These are phyloP conservation scores for Alternaria triticina DNA, from an alignment of 2,329 filamentous ascomycete genomes.

Conservation along the genomic window DNA sequence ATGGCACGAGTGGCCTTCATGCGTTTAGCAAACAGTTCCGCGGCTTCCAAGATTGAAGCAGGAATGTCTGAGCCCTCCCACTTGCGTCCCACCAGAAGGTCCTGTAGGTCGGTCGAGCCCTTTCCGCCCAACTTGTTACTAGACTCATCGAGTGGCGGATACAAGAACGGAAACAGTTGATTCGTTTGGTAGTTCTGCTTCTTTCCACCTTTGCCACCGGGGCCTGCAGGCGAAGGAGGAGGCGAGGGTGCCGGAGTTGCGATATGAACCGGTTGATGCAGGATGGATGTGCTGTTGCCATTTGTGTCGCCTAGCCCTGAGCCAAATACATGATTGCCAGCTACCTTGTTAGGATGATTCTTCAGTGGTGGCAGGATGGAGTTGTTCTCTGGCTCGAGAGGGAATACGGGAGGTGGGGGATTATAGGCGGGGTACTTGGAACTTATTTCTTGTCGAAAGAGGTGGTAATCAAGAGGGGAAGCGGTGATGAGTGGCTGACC, in stretches of 20 bases:
- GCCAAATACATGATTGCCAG: slow-evolving; percentile 59
- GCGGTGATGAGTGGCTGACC: slow-evolving; percentile 85
- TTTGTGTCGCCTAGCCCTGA: slow-evolving; percentile 57
- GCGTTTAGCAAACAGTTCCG: slow-evolving; percentile 85
- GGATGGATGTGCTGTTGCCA: slow-evolving; percentile 70
- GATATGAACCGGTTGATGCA: slow-evolving; percentile 96
- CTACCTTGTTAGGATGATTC: slow-evolving; percentile 67
- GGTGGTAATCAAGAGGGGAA: slow-evolving; percentile 93
- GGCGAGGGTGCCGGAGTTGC: slow-evolving; percentile 97
- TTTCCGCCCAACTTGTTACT: slow-evolving; percentile 93
- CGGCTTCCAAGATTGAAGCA: slow-evolving; percentile 92
- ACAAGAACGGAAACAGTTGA: slow-evolving; percentile 97
- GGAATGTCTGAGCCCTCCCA: slow-evolving; percentile 97
- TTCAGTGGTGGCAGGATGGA: slow-evolving; percentile 86
- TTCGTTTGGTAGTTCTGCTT: slow-evolving; percentile 99
- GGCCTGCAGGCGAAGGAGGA: slow-evolving; percentile 84
- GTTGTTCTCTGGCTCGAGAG: slow-evolving; percentile 87
- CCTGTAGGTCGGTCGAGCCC: slow-evolving; percentile 79
- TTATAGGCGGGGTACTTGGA: slow-evolving; percentile 98
- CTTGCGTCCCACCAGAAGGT: slow-evolving; percentile 77
- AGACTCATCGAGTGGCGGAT: slow-evolving; percentile 85
- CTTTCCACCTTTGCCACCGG: slow-evolving; percentile 88
- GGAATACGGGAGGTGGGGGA: slow-evolving; percentile 81
- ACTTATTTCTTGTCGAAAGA: slow-evolving; percentile 94
- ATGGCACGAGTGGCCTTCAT: slow-evolving; percentile 92